Conservation (phyloP, 768 basidiomycete species). For the Trametopsis cervina region DNA sequence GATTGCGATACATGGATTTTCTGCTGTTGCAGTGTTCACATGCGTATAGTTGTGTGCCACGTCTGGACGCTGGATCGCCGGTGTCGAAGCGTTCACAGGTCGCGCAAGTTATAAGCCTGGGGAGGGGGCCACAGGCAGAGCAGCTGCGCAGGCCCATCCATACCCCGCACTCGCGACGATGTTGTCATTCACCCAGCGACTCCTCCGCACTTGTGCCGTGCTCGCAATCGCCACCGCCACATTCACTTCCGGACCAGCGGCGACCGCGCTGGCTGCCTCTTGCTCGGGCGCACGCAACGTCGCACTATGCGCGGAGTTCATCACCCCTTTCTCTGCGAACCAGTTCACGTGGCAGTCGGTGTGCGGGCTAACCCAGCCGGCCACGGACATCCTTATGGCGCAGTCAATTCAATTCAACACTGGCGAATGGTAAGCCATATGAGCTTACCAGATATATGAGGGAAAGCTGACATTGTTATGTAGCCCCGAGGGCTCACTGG, state of each 20-base stretch:
- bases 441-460: not conserved
- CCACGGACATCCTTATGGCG: constrained; percentile 2
- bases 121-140: too few species aligned
- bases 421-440: not conserved
- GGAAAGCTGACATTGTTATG: too few species aligned
- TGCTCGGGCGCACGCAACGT: constrained; percentile 7
- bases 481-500: not conserved
- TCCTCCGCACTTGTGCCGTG: not conserved
- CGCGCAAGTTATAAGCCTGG: too few species aligned
- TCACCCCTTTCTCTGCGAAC: constrained; percentile 7
- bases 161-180: not conserved
- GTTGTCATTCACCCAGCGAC: not conserved
- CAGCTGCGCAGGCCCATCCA: too few species aligned
- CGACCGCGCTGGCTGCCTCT: too few species aligned
- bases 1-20: too few species aligned
- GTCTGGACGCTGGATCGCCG: too few species aligned
- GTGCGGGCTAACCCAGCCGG: constrained; percentile 1
- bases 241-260: too few species aligned
- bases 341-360: not conserved
- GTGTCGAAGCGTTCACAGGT: too few species aligned
- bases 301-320: constrained; percentile 6
- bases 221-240: too few species aligned
- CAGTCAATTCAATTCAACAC: constrained; percentile 6
- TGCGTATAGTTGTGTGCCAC: too few species aligned
- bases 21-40: too few species aligned